A percentile compares a stretch with the other conserved stretches of the same genome.
Conservation (phyloP, 164 flowering plant species). For the Vitis rotundifolia region DNA sequence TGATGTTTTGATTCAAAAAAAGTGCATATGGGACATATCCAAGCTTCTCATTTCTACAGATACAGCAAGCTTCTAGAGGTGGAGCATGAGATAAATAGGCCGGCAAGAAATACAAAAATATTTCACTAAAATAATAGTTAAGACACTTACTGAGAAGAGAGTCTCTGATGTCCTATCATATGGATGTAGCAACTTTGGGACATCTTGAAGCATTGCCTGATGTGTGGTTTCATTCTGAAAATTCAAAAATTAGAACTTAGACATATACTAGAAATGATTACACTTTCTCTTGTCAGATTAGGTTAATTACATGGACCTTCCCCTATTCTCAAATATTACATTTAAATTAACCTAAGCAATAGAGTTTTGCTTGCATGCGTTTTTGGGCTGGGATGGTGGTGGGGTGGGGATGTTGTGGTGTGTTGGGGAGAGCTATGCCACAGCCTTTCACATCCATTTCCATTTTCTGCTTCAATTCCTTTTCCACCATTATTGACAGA, state of each 20-base stretch:
- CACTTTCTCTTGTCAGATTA: not conserved
- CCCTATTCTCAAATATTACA: not conserved
- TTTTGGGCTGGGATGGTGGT: too few species aligned
- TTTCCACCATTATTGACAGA: too few species aligned
- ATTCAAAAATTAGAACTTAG: slow-evolving; percentile 6
- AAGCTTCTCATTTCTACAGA: too few species aligned
- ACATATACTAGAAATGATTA: not conserved
- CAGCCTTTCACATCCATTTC: too few species aligned
- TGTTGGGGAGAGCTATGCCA: too few species aligned
- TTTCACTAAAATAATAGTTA: too few species aligned
- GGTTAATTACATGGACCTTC: not conserved
- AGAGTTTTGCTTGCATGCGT: too few species aligned
- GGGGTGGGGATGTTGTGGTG: too few species aligned
- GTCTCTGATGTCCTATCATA: slow-evolving; percentile 87
- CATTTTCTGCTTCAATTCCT: too few species aligned
- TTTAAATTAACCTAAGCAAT: too few species aligned
- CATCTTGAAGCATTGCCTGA: slow-evolving; percentile 53
- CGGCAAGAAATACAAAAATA: not conserved
- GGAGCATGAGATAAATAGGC: not conserved
- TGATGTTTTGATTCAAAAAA: not conserved
- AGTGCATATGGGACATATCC: not conserved
- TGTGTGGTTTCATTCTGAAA: slow-evolving; percentile 52
- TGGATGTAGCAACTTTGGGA: slow-evolving; percentile 68
- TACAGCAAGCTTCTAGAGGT: not conserved
- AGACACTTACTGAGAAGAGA: slow-evolving; percentile 68